Evolutionary conservation across 2,329 filamentous ascomycete species (phyloP).

Genomic region (Drechslera avenae): DNA sequence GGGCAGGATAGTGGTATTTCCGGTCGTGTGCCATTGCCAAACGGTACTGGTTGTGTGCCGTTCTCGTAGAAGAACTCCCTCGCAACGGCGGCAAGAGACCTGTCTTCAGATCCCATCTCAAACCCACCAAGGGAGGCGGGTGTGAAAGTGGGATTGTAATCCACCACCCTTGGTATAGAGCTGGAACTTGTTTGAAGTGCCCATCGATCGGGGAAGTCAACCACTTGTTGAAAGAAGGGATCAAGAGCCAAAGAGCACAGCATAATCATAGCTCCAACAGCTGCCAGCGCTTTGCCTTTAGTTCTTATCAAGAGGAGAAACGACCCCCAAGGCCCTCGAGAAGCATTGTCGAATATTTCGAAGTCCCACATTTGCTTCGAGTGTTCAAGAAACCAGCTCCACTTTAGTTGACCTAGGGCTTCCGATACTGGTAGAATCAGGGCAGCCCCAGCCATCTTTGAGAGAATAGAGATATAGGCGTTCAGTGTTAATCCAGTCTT

Average conservation of each 20-base stretch:
- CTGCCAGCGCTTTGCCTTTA: slow-evolving; percentile 27
- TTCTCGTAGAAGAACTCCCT: slow-evolving; percentile 15
- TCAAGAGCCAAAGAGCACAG: slow-evolving; percentile 28
- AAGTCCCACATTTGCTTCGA: slow-evolving; percentile 44
- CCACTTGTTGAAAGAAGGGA: slow-evolving; percentile 43
- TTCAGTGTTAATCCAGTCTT: slow-evolving; percentile 30
- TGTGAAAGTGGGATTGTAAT: slow-evolving; percentile 15
- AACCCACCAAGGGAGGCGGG: background rate
- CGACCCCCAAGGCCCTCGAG: slow-evolving; percentile 34
- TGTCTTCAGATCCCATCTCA: background rate
- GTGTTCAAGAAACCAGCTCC: slow-evolving; percentile 40
- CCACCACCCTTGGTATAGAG: slow-evolving; percentile 12
- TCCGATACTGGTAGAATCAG: slow-evolving; percentile 37
- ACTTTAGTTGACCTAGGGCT: slow-evolving; percentile 44
- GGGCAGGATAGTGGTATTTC: slow-evolving; percentile 39
- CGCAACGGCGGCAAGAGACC: no score
- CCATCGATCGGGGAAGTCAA: slow-evolving; percentile 32
- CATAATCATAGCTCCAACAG: slow-evolving; percentile 31
- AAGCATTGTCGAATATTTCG: slow-evolving; percentile 45
- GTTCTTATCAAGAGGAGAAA: slow-evolving; percentile 24
- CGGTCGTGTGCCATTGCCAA: slow-evolving; percentile 31
- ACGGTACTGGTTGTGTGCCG: slow-evolving; percentile 24
- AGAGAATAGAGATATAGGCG: slow-evolving; percentile 34
- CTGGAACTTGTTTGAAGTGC: slow-evolving; percentile 11
- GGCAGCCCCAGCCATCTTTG: slow-evolving; percentile 36